Base-by-base conservation (phyloP, 495 filamentous ascomycete genomes). In the Aspergillus incahuasiensis region DNA sequence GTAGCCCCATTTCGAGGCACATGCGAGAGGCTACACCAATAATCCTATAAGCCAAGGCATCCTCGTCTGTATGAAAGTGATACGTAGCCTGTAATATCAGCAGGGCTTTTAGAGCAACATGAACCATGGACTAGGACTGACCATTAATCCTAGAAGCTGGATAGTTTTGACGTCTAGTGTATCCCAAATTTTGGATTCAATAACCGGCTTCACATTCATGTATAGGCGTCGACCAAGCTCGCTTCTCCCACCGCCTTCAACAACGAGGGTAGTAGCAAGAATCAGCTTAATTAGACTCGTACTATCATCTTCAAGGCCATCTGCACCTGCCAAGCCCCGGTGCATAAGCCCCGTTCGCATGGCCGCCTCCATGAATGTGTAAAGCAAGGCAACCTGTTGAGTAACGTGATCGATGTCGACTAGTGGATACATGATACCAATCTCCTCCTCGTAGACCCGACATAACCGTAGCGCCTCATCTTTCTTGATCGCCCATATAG, bases 341-440 rank as follows among this genome's bases (percentile, higher is more conserved):
- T 86, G 75, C 38, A 81, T 77, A 22, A 88, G 72, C 12, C 84
- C 84, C 18, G 78, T 76, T 32, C 80, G 68, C 16, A 71, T 67
- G 24, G 83, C 85, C 30, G 85, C 81, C 55, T 89, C 86, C 68
- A 89, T 85, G 67, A 89, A 94, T 2, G 73, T 73, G 63, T 86
- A 86, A 3, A 95, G 69, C 44, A 76, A 74, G 30, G 79, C 81
- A 12, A 84, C 83, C 64, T 92, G 84, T 8, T 68, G 73, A 22
- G 85, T 81, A 6, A 91, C 69, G 16, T 75, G 74, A 20, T 87
- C 80, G 34, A 94, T 88, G 54, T 87, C 76, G 19, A 94, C 68
- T 12, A 95, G 77, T 1, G 90, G 90, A 68, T 92, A 92, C 89
- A 92, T 92, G 50, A 90, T 78, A 9, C 87, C 87, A 48, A 92